These are phyloP conservation scores for Polygonum maritimum DNA, from an alignment of 148 eudicot species.

Conservation along the genomic window DNA sequence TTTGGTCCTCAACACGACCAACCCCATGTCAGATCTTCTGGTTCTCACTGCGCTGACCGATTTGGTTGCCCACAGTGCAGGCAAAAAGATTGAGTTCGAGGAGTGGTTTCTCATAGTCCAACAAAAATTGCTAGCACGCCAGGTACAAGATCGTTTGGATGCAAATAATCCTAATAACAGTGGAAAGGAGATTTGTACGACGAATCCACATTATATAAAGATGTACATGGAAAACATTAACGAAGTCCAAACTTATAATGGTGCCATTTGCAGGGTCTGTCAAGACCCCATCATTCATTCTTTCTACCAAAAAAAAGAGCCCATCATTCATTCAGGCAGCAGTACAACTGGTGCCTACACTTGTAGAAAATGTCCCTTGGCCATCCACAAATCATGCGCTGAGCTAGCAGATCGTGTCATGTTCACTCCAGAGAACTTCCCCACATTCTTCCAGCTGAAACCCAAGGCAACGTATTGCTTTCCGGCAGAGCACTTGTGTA, in stretches of 20 bases:
- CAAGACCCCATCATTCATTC: neutral
- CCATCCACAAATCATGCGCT: neutral
- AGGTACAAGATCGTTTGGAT: too few species aligned
- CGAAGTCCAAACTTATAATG: too few species aligned
- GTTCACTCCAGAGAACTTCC: too few species aligned
- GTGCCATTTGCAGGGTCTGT: neutral
- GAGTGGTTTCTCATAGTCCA: too few species aligned
- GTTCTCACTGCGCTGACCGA: neutral
- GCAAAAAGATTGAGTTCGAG: too few species aligned
- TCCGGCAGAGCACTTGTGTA: too few species aligned
- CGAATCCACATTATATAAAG: neutral
- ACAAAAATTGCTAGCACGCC: too few species aligned
- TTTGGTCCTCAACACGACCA: neutral
- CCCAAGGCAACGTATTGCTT: too few species aligned
- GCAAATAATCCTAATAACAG: too few species aligned
- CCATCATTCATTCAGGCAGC: neutral
- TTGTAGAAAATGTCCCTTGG: neutral
- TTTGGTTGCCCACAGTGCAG: neutral
- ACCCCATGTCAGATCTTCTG: neutral
- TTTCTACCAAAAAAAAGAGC: too few species aligned
- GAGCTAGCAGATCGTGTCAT: neutral
- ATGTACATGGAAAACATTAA: neutral
- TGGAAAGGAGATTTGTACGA: too few species aligned
- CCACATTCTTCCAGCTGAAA: too few species aligned
- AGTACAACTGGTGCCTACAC: neutral